phyloP scores from a whole-genome alignment of 108 stramenopile species.

The Skeletonema marinoi region DNA sequence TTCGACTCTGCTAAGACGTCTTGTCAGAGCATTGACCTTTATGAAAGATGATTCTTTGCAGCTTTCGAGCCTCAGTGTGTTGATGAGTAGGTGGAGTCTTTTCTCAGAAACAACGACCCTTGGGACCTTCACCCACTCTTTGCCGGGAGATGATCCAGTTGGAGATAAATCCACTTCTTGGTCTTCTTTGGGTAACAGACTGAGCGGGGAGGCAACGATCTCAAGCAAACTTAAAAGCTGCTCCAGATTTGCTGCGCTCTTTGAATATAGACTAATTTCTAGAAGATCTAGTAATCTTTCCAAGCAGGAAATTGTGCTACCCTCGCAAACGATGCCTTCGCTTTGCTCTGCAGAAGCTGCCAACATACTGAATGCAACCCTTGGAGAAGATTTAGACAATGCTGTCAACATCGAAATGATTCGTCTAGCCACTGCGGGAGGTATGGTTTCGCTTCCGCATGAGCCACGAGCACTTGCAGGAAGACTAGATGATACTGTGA shows the following conservation, averaged over 20 bases:
- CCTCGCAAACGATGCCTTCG: neutral
- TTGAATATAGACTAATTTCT: constrained; percentile 56
- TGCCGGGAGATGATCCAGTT: constrained; percentile 59
- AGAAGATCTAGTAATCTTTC: constrained; percentile 75
- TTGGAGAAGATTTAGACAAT: constrained; percentile 69
- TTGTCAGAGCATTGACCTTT: constrained; percentile 75
- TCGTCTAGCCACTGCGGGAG: constrained; percentile 77
- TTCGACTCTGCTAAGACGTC: constrained; percentile 76
- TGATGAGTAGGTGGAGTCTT: constrained; percentile 72
- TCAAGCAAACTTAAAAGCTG: constrained; percentile 79
- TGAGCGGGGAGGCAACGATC: constrained; percentile 71
- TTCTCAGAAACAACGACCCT: constrained; percentile 60
- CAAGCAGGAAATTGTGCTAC: constrained; percentile 39
- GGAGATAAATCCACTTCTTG: constrained; percentile 52
- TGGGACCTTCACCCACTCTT: constrained; percentile 80
- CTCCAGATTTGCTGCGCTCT: constrained; percentile 80
- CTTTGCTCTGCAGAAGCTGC: constrained; percentile 12
- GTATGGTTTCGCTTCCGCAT: constrained; percentile 46
- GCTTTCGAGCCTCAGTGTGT: constrained; percentile 72
- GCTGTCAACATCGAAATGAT: constrained; percentile 62
- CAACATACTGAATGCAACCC: constrained; percentile 64
- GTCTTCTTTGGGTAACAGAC: constrained; percentile 70
- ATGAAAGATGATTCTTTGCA: constrained; percentile 77
- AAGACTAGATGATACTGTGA: constrained; percentile 77
- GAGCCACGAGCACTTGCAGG: constrained; percentile 66